Percentiles rank a stretch among this genome's conserved stretches.
phyloP scores from a whole-genome alignment of 306 rosid species.

The Psophocarpus tetragonolobus region DNA sequence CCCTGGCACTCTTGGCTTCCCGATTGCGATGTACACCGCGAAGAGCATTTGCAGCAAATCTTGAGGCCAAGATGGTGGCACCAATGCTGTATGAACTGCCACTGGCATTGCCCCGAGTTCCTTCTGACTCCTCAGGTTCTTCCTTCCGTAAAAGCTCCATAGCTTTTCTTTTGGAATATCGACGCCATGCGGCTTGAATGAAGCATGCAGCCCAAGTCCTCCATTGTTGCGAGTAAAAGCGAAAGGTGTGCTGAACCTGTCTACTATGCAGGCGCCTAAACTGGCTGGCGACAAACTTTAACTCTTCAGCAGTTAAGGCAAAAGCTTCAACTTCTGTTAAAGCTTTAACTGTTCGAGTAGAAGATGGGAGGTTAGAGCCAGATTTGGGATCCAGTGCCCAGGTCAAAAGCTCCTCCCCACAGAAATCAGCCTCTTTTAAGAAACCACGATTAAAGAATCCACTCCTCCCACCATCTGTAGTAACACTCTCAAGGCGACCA shows the following conservation, averaged over 20 bases:
- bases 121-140: conserved; percentile 53
- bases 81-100: conserved; percentile 66
- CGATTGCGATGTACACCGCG: conserved; percentile 77
- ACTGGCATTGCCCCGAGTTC: conserved; percentile 39
- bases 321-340: conserved; percentile 84
- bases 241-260: conserved; percentile 96
- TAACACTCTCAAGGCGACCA: conserved; percentile 91
- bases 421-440: conserved; percentile 81
- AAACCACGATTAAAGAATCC: conserved; percentile 84
- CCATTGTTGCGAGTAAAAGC: conserved; percentile 95
- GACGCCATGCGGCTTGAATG: conserved; percentile 95
- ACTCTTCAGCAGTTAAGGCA: conserved; percentile 80
- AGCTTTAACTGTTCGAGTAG: conserved; percentile 84
- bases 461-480: conserved; percentile 91
- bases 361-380: conserved; percentile 81
- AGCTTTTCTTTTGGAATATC: conserved; percentile 70
- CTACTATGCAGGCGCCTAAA: conserved; percentile 93
- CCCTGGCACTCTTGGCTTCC: conserved; percentile 73
- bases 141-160: conserved; percentile 68
- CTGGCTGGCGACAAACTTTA: conserved; percentile 87
- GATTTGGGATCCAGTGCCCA: conserved; percentile 96
- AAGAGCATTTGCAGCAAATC: conserved; percentile 86
- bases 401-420: conserved; percentile 93
- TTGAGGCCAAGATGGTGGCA: conserved; percentile 74
- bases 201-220: conserved; percentile 94